phyloP scores from a whole-genome alignment of 1,139 yeast genomes.

The Pneumocystis sp. region DNA sequence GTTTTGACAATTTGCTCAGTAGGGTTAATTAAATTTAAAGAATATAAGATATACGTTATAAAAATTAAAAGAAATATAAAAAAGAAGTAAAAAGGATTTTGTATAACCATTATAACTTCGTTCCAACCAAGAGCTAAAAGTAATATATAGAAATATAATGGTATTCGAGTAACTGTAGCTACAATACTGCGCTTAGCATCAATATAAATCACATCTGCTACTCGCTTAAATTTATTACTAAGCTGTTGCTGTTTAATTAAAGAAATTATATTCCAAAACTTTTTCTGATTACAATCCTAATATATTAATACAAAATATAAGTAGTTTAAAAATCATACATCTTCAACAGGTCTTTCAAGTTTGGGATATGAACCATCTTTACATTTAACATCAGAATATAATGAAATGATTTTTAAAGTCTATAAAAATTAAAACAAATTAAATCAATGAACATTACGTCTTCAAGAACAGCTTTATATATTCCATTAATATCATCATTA shows the following conservation, averaged over 20 bases:
- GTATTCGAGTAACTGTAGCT: conserved; percentile 60
- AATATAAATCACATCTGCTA: conserved; percentile 64
- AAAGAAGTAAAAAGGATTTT: conserved; percentile 67
- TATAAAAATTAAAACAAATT: conserved; percentile 1
- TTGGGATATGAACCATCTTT: conserved; percentile 32
- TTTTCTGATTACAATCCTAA: conserved; percentile 26
- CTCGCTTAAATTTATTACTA: conserved; percentile 49
- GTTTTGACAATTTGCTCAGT: conserved; percentile 24
- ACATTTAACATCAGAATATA: conserved; percentile 4
- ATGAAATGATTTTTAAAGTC: conserved; percentile 7
- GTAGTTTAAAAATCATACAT: conserved; percentile 8
- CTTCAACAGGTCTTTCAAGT: conserved; percentile 26
- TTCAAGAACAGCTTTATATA: conserved; percentile 45
- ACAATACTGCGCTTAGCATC: conserved; percentile 61
- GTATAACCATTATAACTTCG: conserved; percentile 74
- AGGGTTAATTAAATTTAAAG: conserved; percentile 62
- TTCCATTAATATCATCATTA: conserved; percentile 53
- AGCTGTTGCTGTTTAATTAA: conserved; percentile 46
- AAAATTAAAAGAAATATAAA: conserved; percentile 44
- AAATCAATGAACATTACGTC: conserved; percentile 25
- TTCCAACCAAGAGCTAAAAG: conserved; percentile 82
- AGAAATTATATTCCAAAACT: conserved; percentile 33
- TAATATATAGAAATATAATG: conserved; percentile 62
- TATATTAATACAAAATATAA: conserved; percentile 22
- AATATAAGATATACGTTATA: conserved; percentile 51